Evolutionary conservation across 129 eudicot species (phyloP), one percentile per base, ranked within the genome.

Genomic region (Tagetes erecta): DNA sequence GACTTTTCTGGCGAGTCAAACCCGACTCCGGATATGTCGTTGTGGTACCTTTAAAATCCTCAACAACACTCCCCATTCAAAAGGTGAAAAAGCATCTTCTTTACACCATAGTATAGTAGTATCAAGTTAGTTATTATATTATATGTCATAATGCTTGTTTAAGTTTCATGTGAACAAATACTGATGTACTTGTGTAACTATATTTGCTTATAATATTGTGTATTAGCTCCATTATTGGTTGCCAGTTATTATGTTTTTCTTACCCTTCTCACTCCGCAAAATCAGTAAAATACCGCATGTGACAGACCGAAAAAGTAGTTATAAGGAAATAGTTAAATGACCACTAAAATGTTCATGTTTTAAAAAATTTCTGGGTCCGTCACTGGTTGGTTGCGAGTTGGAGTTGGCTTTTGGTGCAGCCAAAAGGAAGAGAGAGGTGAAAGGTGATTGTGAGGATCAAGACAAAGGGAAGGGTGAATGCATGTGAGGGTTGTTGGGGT

Each of bases 1-100:
- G 88, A 86, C 68, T 86, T 74, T 71, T 71, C 91, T 3, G 60
- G 79, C 46, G 89, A 84, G 44, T 84, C 87, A 56, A 58, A 70
- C 36, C 72, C 87, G 55, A 80, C 70, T 73, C 85, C 82, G 60
- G 88, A 87, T 46, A 76, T 67, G 35, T 50, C 88, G 74, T 11
- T 81, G 84, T 86, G 87, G 89, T 87, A 52, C 75, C 70, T 82
- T 58, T 74, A 78, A 87, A 73, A 78, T 20, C 38, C 36, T 42
- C 69, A 20, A 20, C 27, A 79, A 13, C 57, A 31, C 64, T 30
- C 11, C 72, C 13, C 68, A 12, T 36, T 65, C 73, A 79, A 79
- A 55, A 79, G 83, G 83, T 79, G 74, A 65, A 52, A 73, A 52
- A 60, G 63, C 53, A 39, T 31, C 49, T 64, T 71, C 12, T 44